phyloP scores from a whole-genome alignment of 2,329 filamentous ascomycete species.

The Venturia aucupariae region DNA sequence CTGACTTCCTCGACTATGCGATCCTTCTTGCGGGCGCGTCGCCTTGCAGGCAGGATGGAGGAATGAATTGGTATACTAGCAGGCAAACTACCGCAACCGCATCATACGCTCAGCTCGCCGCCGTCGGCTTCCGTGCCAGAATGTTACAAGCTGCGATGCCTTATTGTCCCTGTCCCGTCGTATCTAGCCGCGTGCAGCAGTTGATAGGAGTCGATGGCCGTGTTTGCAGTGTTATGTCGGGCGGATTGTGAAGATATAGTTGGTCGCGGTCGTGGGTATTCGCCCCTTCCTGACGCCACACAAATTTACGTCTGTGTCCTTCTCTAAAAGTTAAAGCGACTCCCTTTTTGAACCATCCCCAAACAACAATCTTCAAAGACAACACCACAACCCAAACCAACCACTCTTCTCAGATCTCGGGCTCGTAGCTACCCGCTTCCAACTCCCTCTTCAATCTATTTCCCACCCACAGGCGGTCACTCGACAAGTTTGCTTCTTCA shows the following conservation, averaged over 20 bases:
- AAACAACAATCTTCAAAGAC: slow-evolving; percentile 12
- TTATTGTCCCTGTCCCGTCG: not conserved
- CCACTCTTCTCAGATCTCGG: slow-evolving; percentile 29
- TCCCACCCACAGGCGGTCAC: slow-evolving; percentile 14
- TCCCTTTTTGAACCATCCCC: slow-evolving; percentile 14
- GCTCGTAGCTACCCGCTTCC: slow-evolving; percentile 22
- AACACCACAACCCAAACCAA: slow-evolving; percentile 23
- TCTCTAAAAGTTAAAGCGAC: not conserved
- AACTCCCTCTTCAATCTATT: slow-evolving; percentile 12
- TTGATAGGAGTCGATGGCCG: not conserved
- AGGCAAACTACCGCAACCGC: not conserved
- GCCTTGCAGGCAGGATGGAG: not conserved
- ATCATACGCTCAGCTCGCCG: not conserved
- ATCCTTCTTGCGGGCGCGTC: not conserved
- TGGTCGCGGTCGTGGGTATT: not conserved
- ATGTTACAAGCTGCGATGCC: not conserved
- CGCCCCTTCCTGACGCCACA: not conserved
- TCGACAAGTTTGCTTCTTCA: slow-evolving; percentile 11
- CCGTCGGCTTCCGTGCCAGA: not conserved
- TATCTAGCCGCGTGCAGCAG: not conserved
- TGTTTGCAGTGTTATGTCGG: too few relatives aligned
- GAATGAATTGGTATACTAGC: not conserved
- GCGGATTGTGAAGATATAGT: not conserved
- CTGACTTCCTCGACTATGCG: not conserved
- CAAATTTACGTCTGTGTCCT: not conserved